Base-by-base conservation (phyloP, 495 filamentous ascomycete species). In the Penicillium cinerascens region DNA sequence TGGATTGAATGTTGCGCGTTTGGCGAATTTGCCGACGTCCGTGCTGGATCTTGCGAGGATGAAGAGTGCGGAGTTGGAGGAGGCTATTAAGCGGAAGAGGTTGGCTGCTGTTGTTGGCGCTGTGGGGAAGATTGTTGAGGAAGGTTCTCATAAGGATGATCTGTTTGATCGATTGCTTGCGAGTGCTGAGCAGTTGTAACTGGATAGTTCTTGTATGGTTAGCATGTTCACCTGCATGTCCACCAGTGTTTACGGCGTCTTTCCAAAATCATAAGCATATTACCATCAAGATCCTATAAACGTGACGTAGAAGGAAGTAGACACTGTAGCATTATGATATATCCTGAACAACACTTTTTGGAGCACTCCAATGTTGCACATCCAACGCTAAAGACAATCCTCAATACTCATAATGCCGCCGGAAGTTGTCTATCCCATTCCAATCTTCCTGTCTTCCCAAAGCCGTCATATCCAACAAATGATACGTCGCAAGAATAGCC, bases 1-100 rank as follows among this genome's bases (percentile, higher is more conserved):
- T 62, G 93, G 93, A 3, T 69, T 99, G 15, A 97, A 97, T 66
- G 93, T 97, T 21, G 93, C 93, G 6, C 75, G 88, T 25, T 65
- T 99, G 45, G 95, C 95, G 26, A 86, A 88, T 45, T 77, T 98
- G 25, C 91, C 95, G 4, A 71, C 78, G 13, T 68, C 78, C 15
- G 83, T 96, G 27, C 63, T 97, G 18, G 86, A 92, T 18, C 75
- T 89, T 26, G 93, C 95, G 9, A 83, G 80, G 18, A 66, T 77
- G 47, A 95, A 95, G 74, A 93, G 88, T 60, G 74, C 75, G 25
- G 84, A 92, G 69, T 58, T 98, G 61, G 93, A 98, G 69, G 80
- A 84, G 36, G 78, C 79, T 53, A 83, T 92, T 54, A 83, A 76
- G 57, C 75, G 74, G 54, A 81, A 82, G 54, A 77, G 71, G 53